Percentiles rank a stretch among this genome's conserved stretches.
Conservation (phyloP, 352 stramenopile species). For the Globisporangium takayamanum region DNA sequence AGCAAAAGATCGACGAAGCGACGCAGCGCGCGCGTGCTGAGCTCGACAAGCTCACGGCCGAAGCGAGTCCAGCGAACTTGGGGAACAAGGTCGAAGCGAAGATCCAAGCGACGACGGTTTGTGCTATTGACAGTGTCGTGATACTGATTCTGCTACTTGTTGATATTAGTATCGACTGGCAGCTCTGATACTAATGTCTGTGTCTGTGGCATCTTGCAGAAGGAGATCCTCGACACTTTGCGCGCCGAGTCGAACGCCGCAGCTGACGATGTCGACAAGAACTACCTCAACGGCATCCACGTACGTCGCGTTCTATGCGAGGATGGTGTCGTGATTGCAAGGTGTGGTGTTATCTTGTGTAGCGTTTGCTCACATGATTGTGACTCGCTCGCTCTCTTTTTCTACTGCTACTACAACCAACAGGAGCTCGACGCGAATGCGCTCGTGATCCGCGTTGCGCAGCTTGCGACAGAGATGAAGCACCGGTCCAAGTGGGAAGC, state of each 20-base stretch:
- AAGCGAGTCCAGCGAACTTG: constrained; percentile 42
- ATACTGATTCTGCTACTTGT: neutral
- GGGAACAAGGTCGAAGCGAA: constrained; percentile 48
- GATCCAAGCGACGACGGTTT: constrained; percentile 60
- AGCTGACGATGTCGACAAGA: constrained; percentile 59
- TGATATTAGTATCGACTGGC: no score
- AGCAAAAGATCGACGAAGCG: constrained; percentile 61
- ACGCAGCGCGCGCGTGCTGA: constrained; percentile 53
- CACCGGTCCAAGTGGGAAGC: constrained; percentile 83
- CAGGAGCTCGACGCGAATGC: constrained; percentile 64
- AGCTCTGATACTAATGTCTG: constrained; percentile 1
- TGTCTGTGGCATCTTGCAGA: constrained; percentile 21
- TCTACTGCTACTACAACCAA: neutral
- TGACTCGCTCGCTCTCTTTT: neutral
- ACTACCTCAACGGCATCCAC: constrained; percentile 65
- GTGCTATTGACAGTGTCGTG: neutral
- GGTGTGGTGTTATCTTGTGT: neutral
- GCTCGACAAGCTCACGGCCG: constrained; percentile 44
- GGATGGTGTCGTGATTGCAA: neutral
- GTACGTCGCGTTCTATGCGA: constrained; percentile 19
- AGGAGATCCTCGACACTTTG: constrained; percentile 52
- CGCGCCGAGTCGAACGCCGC: constrained; percentile 52
- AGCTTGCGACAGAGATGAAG: constrained; percentile 84
- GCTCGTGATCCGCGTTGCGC: constrained; percentile 68
- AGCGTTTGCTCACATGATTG: neutral